A percentile compares a stretch with the other conserved stretches of the same genome.
Conservation (phyloP, 768 basidiomycete genomes). For the Collybia nuda region DNA sequence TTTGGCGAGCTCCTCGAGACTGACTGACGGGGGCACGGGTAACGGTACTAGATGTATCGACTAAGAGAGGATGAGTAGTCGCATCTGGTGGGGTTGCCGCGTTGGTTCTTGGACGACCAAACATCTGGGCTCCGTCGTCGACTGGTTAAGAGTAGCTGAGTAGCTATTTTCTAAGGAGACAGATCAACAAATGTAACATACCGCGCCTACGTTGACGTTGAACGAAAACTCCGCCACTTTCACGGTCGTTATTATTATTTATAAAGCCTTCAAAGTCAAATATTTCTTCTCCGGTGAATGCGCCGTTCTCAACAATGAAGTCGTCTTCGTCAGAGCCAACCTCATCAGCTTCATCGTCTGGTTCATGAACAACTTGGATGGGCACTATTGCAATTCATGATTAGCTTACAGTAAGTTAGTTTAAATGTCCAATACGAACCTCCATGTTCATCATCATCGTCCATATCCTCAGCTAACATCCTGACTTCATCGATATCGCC, state of each 20-base stretch:
- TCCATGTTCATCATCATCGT: constrained; percentile 63
- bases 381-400: constrained; percentile 23
- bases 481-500: constrained; percentile 43
- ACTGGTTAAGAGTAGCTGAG: constrained; percentile 22
- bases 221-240: constrained; percentile 47
- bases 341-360: constrained; percentile 62
- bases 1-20: constrained; percentile 50
- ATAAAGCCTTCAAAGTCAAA: constrained; percentile 58
- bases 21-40: constrained; percentile 45
- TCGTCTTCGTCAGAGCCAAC: constrained; percentile 68
- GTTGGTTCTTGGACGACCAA: constrained; percentile 58
- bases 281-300: constrained; percentile 44
- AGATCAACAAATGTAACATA: constrained; percentile 21
- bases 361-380: constrained; percentile 62
- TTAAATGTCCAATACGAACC: constrained; percentile 32
- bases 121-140: constrained; percentile 60
- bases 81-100: constrained; percentile 60
- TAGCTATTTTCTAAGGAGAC: constrained; percentile 6
- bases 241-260: constrained; percentile 39
- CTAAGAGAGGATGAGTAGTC: constrained; percentile 78
- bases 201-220: constrained; percentile 57
- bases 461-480: constrained; percentile 47
- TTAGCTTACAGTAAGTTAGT: constrained; percentile 1
- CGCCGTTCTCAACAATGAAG: constrained; percentile 39
- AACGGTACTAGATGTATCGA: constrained; percentile 54